Base-by-base conservation (phyloP, 176 grass and related monocot species). In the Neostapfia colusana region DNA sequence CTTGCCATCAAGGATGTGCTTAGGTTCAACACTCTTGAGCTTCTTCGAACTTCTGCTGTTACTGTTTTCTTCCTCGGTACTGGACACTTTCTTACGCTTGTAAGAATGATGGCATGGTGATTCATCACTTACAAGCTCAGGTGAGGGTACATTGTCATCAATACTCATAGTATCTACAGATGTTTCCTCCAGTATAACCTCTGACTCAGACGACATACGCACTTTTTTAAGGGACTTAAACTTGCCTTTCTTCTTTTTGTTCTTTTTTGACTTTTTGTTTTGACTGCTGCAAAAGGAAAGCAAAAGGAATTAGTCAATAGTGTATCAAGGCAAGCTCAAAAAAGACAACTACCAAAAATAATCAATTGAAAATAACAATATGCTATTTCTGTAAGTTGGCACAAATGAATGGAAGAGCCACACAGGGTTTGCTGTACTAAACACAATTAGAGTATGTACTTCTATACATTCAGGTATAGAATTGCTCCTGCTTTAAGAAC, bases 201-300 rank as follows among this genome's bases (percentile, higher is more conserved):
- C 89, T 69, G 89, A 75, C 56, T 92, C 92, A 41, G 95, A 92
- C 4, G 87, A 86, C 44, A 90, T 61, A 75, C 81, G 85, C 36
- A 78, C 87, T 81, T 86, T 98, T 80, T 95, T 92, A 40, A 90
- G 64, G 37, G 95, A 99, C 82, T 95, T 95, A 72, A 99, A 95
- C 70, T 92, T 99, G 16, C 86, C 76, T 28, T 87, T 72, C 70
- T 92, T 92, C 67, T 92, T 95, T 78, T 73, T 75, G 40, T 90
- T 98, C 82, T 92, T 99, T 86, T 86, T 99, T 35, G 73, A 86
- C 80, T 92, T 95, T 88, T 88, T 99, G 46, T 28, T 60, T 41
- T 83, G 81, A 71, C 55, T 57, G 17, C 81, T 84, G 41, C 27
- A 80, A 38, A 65, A 65, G 3, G 49, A 84, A 46, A 8, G 38